Base-by-base conservation (phyloP, 106 monocot genomes). In the Dioscorea zingiberensis region DNA sequence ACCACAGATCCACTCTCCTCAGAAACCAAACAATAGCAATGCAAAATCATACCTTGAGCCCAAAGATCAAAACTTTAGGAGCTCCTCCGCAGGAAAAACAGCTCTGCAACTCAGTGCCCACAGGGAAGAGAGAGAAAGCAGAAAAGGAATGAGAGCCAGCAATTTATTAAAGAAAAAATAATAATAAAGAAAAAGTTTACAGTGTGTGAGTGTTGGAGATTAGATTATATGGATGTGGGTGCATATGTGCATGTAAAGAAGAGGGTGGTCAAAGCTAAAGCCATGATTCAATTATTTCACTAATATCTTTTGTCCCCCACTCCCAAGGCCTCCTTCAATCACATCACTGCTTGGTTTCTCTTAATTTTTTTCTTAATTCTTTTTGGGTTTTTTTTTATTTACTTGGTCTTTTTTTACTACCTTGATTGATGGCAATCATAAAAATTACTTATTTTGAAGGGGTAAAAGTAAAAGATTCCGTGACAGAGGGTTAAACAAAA, bases 211-310 rank as follows among this genome's bases (percentile, higher is more conserved):
- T 38, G 1, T 38, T 38, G 38, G 38, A 38, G 38, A 38, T 38
- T 38, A 38, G 38, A 38, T 38, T 38, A 38, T 38, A 38, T 8
- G 38, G 38, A 38, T 38, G 38, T 38, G 38, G 4, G 38, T 38
- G 38, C 38, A 38, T 38, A 38, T 13, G 65, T 57, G 64, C 58
- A 70, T 64, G 56, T 32, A 55, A 58, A 65, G 67, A 45, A 55
- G 63, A 16, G 71, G 4, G 44, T 28, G 77, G 77, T 78, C 77
- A 78, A 72, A 78, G 67, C 66, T 32, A 67, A 72, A 65, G 64
- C 48, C 21, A 65, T 26, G n/a, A 13, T 45, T 47, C 14, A 15
- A 21, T 63, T 26, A 16, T 2, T 65, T 21, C 26, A 48, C 26
- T 48, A 48, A 25, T 48, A 25, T 48, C 47, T 13, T 48, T 48